Evolutionary conservation across 2,329 filamentous ascomycete genomes (phyloP).

Genomic region (Aspergillus persii): DNA sequence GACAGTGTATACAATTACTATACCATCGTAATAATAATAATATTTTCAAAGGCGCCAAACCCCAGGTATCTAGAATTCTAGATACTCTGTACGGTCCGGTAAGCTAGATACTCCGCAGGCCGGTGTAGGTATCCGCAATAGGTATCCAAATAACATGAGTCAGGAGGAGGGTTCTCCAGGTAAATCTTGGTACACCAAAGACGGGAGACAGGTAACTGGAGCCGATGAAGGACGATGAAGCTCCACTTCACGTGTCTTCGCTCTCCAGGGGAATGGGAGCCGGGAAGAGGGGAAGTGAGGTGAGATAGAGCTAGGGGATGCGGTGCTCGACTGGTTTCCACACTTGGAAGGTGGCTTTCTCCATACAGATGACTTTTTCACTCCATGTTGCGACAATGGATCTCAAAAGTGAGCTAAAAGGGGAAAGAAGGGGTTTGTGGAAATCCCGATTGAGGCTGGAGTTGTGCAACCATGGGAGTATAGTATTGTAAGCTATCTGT

Average conservation of each 20-base stretch:
- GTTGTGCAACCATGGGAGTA: too few species aligned
- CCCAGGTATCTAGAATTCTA: neutral
- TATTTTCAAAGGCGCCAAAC: too few species aligned
- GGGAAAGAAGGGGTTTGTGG: neutral
- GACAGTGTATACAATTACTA: neutral
- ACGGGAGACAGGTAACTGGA: slow-evolving; percentile 14
- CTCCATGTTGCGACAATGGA: neutral
- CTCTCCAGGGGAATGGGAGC: slow-evolving; percentile 5
- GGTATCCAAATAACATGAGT: neutral
- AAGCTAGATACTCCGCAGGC: neutral
- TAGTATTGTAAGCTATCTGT: neutral
- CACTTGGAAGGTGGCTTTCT: slow-evolving; percentile 5
- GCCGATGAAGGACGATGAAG: slow-evolving; percentile 11
- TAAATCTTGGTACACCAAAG: slow-evolving; percentile 21
- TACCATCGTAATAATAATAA: too few species aligned
- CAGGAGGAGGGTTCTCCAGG: slow-evolving; percentile 12
- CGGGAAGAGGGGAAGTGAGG: neutral
- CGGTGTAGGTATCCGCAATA: neutral
- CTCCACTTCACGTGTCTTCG: slow-evolving; percentile 14
- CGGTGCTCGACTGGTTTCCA: slow-evolving; percentile 6
- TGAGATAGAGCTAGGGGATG: neutral
- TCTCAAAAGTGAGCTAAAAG: too few species aligned
- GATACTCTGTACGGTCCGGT: neutral
- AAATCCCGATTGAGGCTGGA: neutral
- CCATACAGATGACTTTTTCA: neutral